A percentile compares a stretch with the other conserved stretches of the same genome.
phyloP scores from a whole-genome alignment of 2,329 filamentous ascomycete species.

The Graphiopsis chlorocephala region DNA sequence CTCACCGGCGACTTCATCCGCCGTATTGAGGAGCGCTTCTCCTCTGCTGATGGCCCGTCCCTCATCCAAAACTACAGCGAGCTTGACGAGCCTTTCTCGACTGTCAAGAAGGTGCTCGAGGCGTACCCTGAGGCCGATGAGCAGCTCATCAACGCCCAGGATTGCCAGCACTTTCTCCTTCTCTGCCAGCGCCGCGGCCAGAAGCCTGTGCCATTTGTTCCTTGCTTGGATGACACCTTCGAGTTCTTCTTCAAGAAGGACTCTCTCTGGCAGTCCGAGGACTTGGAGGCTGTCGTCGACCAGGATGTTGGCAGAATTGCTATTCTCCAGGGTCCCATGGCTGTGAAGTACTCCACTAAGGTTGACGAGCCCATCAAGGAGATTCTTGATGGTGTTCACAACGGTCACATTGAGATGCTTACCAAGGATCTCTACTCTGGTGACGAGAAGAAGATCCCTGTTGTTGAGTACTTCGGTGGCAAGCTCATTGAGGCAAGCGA shows the following conservation, averaged over 20 bases:
- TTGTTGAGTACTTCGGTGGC: slow-evolving; percentile 93
- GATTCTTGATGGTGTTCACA: slow-evolving; percentile 87
- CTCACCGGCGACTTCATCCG: slow-evolving; percentile 95
- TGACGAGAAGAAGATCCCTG: slow-evolving; percentile 71
- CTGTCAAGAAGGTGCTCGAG: slow-evolving; percentile 74
- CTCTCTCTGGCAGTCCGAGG: slow-evolving; percentile 98
- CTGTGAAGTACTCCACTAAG: slow-evolving; percentile 82
- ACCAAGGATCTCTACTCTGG: slow-evolving; percentile 76
- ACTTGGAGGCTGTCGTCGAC: slow-evolving; percentile 89
- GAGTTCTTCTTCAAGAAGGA: slow-evolving; percentile 99
- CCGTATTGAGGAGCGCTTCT: slow-evolving; percentile 95
- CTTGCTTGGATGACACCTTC: slow-evolving; percentile 92
- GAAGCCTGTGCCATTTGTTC: slow-evolving; percentile 96
- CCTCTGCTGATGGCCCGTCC: slow-evolving; percentile 66
- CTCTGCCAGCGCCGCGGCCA: slow-evolving; percentile 88
- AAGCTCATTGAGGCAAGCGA: slow-evolving; percentile 71
- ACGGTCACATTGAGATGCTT: slow-evolving; percentile 78
- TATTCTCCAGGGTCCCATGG: slow-evolving; percentile 92
- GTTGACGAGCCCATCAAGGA: slow-evolving; percentile 93
- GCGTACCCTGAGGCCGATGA: slow-evolving; percentile 81
- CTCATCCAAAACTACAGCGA: slow-evolving; percentile 87
- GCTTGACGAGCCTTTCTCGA: slow-evolving; percentile 74
- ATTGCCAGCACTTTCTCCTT: slow-evolving; percentile 93
- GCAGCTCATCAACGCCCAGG: slow-evolving; percentile 96
- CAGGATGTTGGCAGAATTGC: slow-evolving; percentile 96